Evolutionary conservation across 2,329 filamentous ascomycete species (phyloP), one percentile per base, ranked within the genome.

Genomic region (Aspergillus awamori): DNA sequence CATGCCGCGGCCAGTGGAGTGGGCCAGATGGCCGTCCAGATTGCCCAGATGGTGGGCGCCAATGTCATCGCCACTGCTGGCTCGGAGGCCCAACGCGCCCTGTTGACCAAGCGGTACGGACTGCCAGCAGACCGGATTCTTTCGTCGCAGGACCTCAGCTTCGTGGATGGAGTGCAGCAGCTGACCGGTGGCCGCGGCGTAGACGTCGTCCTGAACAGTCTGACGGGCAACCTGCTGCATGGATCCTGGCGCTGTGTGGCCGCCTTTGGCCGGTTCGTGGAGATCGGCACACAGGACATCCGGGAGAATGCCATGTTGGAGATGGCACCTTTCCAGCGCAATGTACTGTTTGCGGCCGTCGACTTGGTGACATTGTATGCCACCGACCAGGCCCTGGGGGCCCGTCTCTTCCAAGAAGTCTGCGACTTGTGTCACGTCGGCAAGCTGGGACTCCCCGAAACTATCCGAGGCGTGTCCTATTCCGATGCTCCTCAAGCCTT

Each of bases 21-120:
- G 17, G 58, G 58, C 5, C 58, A 60, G 17, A 52, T 57, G 36
- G 53, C 53, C 13, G 24, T 57, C 33, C 53, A 57, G 8, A 36
- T 57, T 38, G 53, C 53, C 2, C 53, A 60, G 28, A 36, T 30
- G 11, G 33, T 53, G 4, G 58, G 58, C 10, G 58, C 58, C 51
- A 22, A 10, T 45, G 10, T 45, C 20, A 22, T 45, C 6, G 41
- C 41, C 17, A 45, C 41, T 8, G 17, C 17, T 3, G 20, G 41
- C 8, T 10, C 41, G 4, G 41, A 45, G 2, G 41, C 41, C n/a
- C n/a, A 45, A 22, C 41, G 41, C 7, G 41, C 17, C 8, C 17
- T 45, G 8, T 20, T 45, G 17, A 11, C 20, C 17, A 45, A 17
- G 8, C 41, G 41, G 10, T 45, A 45, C 7, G 41, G 41, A 5